These are phyloP conservation scores for Pleurozium schreberi DNA, from an alignment of 225 moss, liverwort and hornwort species.

Conservation along the genomic window DNA sequence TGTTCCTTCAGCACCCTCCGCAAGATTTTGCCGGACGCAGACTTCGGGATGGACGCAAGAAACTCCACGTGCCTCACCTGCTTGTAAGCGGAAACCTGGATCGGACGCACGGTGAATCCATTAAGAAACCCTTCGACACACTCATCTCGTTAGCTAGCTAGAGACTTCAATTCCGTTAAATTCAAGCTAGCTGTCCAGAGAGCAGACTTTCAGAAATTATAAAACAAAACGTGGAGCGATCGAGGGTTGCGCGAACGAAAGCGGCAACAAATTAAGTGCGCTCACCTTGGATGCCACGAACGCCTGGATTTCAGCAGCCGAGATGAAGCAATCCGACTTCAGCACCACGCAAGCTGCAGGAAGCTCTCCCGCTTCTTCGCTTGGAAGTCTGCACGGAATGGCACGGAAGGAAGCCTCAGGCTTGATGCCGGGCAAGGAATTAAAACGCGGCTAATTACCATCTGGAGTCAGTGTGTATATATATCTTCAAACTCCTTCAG, in stretches of 20 bases:
- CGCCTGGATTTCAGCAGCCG: conserved; percentile 41
- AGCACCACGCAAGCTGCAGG: conserved; percentile 85
- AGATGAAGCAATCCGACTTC: conserved; percentile 24
- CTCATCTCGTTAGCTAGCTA: not conserved
- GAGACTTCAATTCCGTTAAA: not conserved
- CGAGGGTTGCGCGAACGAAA: not conserved
- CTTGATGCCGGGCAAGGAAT: too few relatives aligned
- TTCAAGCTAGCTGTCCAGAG: too few relatives aligned
- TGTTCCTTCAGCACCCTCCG: conserved; percentile 61
- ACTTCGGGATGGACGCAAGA: conserved; percentile 65
- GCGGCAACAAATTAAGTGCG: not conserved
- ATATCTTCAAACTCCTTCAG: too few relatives aligned
- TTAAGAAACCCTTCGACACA: not conserved
- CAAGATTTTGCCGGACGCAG: conserved; percentile 70
- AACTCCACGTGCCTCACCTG: conserved; percentile 63
- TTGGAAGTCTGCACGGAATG: conserved; percentile 37
- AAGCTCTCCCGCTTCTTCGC: conserved; percentile 82
- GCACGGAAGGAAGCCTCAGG: too few relatives aligned
- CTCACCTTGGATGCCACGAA: conserved; percentile 68
- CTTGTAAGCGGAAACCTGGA: conserved; percentile 89
- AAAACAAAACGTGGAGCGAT: too few relatives aligned
- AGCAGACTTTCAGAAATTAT: not conserved
- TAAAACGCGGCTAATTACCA: too few relatives aligned
- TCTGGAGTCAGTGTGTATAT: too few relatives aligned
- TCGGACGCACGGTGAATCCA: too few relatives aligned